Evolutionary conservation across 2,329 filamentous ascomycete genomes (phyloP).

Genomic region (Decorospora gaudefroyi): DNA sequence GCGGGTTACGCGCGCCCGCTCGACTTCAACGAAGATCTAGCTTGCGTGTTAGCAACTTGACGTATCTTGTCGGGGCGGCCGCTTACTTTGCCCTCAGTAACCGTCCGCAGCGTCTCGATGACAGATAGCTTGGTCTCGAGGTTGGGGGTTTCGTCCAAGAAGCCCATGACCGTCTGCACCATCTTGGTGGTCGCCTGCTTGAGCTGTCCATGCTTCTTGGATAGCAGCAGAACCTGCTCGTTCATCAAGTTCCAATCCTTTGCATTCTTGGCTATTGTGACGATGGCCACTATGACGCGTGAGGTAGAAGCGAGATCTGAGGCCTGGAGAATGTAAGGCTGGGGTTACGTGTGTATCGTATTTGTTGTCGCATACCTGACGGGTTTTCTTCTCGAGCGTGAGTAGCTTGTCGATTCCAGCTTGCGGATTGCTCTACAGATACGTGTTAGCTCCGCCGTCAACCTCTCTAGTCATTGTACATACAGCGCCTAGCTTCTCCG

Average conservation of each 20-base stretch:
- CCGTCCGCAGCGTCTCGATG: slow-evolving; percentile 92
- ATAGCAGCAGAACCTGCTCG: slow-evolving; percentile 92
- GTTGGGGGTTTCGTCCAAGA: slow-evolving; percentile 83
- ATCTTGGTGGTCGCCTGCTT: slow-evolving; percentile 99
- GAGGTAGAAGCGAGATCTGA: slow-evolving; percentile 96
- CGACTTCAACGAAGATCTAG: slow-evolving; percentile 98
- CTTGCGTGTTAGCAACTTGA: slow-evolving; percentile 23
- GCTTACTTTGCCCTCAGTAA: slow-evolving; percentile 89
- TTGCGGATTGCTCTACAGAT: slow-evolving; percentile 70
- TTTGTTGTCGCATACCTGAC: slow-evolving; percentile 67
- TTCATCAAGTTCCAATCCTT: slow-evolving; percentile 94
- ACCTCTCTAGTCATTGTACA: slow-evolving; percentile 14
- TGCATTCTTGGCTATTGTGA: slow-evolving; percentile 90
- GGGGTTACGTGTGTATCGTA: slow-evolving; percentile 11
- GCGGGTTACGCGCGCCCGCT: slow-evolving; percentile 91
- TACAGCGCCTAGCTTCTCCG: slow-evolving; percentile 87
- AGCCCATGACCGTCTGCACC: slow-evolving; percentile 94
- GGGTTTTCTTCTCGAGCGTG: slow-evolving; percentile 90
- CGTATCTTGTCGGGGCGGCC: not conserved
- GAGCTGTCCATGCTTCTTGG: slow-evolving; percentile 99
- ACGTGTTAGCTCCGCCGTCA: slow-evolving; percentile 24
- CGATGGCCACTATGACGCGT: slow-evolving; percentile 81
- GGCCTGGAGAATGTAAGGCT: slow-evolving; percentile 61
- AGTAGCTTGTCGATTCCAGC: slow-evolving; percentile 92
- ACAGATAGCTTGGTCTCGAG: slow-evolving; percentile 87